Evolutionary conservation across 208 protist genomes (phyloP), one percentile per base, ranked within the genome.

Genomic region (Leishmania aethiopica): DNA sequence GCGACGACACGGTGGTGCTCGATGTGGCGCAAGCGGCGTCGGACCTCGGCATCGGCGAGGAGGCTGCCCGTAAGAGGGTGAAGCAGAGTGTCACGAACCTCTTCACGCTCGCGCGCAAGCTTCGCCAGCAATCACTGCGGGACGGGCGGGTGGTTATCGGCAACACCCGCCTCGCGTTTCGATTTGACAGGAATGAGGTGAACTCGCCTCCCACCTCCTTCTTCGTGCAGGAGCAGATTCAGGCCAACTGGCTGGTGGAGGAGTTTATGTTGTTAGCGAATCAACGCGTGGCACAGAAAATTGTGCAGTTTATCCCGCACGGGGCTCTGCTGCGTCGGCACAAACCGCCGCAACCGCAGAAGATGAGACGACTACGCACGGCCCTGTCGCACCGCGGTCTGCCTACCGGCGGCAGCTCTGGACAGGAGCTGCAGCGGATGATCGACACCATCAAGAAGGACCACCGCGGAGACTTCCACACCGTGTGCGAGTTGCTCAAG

Each of bases 181-280:
- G 66, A 40, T 96, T 96, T 81, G 88, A 92, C 42, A 84, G 92
- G 64, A 90, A 87, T 53, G 70, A 80, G 19, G 59, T 67, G 64
- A 87, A 76, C 75, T 77, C 59, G 3, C 80, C 86, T 45, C 92
- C 94, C 7, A 78, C 84, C 47, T 91, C 89, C 7, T 95, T 96
- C 78, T 84, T 71, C 35, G 85, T 95, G 17, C 49, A 81, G 60
- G 35, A 71, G 25, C 92, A 89, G 83, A 96, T 91, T 45, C 85
- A 94, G 53, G 92, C 94, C 32, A 97, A 98, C 78, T 97, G 92
- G 92, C 78, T 98, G 0, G 92, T 99, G 57, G 96, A 98, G 83
- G 96, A 99, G 87, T 97, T 97, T 74, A 98, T 99, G 97, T 80
- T 99, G 15, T 82, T 98, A 11, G 96, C 96, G 1, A 99, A 99